Evolutionary conservation across 73 alveolate species (phyloP), one percentile per base, ranked within the genome.

Genomic region (Uronychia binucleata): DNA sequence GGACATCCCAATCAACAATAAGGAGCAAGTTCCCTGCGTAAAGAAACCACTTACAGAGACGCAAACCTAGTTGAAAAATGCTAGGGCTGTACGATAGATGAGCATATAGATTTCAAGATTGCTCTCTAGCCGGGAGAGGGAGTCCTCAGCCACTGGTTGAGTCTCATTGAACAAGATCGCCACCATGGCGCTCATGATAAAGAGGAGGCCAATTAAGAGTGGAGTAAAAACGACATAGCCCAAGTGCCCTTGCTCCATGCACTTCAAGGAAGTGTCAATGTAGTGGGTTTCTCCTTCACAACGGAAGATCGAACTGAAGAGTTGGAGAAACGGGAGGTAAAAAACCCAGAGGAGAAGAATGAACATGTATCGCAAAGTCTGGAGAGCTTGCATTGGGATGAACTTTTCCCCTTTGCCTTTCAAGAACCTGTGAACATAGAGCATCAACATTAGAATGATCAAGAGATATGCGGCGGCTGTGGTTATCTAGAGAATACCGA

Each of bases 111-210:
- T 77, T 30, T 85, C 91, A 28, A 85, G 57, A 31, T 67, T 77
- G 5, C 84, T 58, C 26, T 85, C 91, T 28, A 85, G 46, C 30
- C 91, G 32, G 28, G 83, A 29, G 30, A 85, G 58, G 14, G 82
- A 25, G 34, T 85, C 91, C 60, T 77, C 80, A 27, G 27, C 57
- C 5, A 85, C 91, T 28, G 91, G 91, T 31, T 85, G 78, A 28
- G 86, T 85, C 76, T 85, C 91, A 85, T 85, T 85, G 58, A 58
- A 85, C 29, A 85, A 76, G n/a, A 85, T 19, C 27, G 91, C 80
- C 30, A 78, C 67, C n/a, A 85, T 31, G 8, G 35, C 60, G 32
- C 35, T 77, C 27, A 85, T 33, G 13, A 32, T 0, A 27, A 85
- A 57, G 57, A 57, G 59, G 30, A 85, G n/a, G 0, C 77, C 30